Evolutionary conservation across 805 yeast species (phyloP).

Genomic region (Yamadazyma endophytica): DNA sequence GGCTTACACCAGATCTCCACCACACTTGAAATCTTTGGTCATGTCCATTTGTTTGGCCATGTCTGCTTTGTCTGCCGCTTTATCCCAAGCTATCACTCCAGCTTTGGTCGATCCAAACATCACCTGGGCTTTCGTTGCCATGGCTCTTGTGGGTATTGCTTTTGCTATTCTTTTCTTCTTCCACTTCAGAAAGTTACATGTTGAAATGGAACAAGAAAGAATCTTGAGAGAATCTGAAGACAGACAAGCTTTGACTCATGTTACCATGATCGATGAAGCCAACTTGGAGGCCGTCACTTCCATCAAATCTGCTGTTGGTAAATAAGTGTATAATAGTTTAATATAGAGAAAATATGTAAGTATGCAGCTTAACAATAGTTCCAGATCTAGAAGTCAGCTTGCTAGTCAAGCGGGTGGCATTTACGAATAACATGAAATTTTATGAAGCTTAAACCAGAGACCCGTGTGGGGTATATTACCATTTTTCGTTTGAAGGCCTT

Average conservation of each 20-base stretch:
- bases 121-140: constrained; percentile 35
- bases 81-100: constrained; percentile 37
- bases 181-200: constrained; percentile 34
- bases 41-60: constrained; percentile 40
- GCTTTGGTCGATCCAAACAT: constrained; percentile 39
- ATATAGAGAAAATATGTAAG: too few relatives aligned
- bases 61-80: constrained; percentile 44
- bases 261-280: constrained; percentile 17
- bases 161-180: constrained; percentile 25
- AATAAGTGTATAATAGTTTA: too few relatives aligned
- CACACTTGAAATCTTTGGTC: constrained; percentile 45
- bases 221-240: constrained; percentile 20
- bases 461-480: too few relatives aligned
- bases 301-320: constrained; percentile 25
- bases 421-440: too few relatives aligned
- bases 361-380: too few relatives aligned
- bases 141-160: constrained; percentile 30
- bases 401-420: too few relatives aligned
- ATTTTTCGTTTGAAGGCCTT: too few relatives aligned
- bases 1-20: constrained; percentile 50
- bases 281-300: constrained; percentile 25
- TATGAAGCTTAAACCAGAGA: too few relatives aligned
- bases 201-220: constrained; percentile 36
- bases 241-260: constrained; percentile 10
- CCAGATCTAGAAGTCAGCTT: too few relatives aligned